Conservation (phyloP, 2,329 filamentous ascomycete genomes). For the Penicillium glabrum region DNA sequence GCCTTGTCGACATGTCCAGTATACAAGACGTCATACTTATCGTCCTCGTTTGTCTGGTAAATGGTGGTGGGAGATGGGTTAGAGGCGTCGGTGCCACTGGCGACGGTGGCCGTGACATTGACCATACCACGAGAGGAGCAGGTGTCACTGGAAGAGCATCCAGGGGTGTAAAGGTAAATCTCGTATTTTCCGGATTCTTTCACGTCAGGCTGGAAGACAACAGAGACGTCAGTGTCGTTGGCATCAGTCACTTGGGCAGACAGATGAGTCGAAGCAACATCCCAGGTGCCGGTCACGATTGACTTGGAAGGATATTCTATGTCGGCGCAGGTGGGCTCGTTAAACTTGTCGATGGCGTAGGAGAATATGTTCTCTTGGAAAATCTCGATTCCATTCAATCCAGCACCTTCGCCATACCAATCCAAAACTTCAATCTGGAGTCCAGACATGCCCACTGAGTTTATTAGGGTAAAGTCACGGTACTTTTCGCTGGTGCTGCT, state of each 20-base stretch:
- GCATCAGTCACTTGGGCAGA: slow-evolving; percentile 64
- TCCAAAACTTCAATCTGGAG: slow-evolving; percentile 83
- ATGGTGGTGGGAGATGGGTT: slow-evolving; percentile 61
- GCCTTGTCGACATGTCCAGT: slow-evolving; percentile 79
- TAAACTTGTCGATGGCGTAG: slow-evolving; percentile 84
- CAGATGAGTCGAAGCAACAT: slow-evolving; percentile 71
- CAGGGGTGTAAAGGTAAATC: slow-evolving; percentile 88
- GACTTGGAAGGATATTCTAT: slow-evolving; percentile 65
- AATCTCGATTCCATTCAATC: slow-evolving; percentile 80
- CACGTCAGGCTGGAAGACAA: slow-evolving; percentile 74
- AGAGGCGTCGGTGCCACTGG: slow-evolving; percentile 52
- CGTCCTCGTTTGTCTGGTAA: slow-evolving; percentile 90
- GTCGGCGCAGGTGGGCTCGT: slow-evolving; percentile 77
- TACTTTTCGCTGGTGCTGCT: slow-evolving; percentile 64
- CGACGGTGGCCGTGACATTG: slow-evolving; percentile 77
- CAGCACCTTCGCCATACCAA: slow-evolving; percentile 84
- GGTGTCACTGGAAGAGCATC: slow-evolving; percentile 76
- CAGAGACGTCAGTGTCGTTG: slow-evolving; percentile 59
- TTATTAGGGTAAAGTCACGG: slow-evolving; percentile 92
- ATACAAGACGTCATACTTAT: slow-evolving; percentile 95
- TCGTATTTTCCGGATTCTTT: slow-evolving; percentile 88
- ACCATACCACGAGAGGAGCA: slow-evolving; percentile 77
- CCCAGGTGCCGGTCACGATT: slow-evolving; percentile 73
- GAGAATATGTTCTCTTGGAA: slow-evolving; percentile 82
- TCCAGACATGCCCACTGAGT: slow-evolving; percentile 78